phyloP scores from a whole-genome alignment of 2,329 filamentous ascomycete genomes.

The Paecilomyces sp. region DNA sequence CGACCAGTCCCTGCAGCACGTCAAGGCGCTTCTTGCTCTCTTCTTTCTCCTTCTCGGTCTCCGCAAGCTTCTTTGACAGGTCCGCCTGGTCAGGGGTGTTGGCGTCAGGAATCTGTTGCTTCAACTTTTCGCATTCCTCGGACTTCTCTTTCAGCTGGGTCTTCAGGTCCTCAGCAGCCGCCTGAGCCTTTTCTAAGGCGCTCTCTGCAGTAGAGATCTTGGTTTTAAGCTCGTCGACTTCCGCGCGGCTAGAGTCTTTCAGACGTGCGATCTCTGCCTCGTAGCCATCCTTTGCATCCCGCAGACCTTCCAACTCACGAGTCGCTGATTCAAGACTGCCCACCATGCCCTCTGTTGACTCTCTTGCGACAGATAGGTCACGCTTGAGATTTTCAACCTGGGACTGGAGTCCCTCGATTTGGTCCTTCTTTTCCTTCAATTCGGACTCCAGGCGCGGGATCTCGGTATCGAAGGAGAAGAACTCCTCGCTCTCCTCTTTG shows the following conservation, averaged over 20 bases:
- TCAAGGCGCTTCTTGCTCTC: slow-evolving; percentile 45
- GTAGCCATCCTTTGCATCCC: slow-evolving; percentile 45
- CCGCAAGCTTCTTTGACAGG: slow-evolving; percentile 23
- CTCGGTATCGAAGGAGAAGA: slow-evolving; percentile 91
- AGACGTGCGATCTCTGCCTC: slow-evolving; percentile 41
- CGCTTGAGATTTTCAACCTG: slow-evolving; percentile 63
- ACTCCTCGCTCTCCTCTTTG: slow-evolving; percentile 54
- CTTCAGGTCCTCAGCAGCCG: slow-evolving; percentile 26
- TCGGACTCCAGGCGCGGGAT: slow-evolving; percentile 73
- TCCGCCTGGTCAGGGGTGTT: slow-evolving; percentile 15
- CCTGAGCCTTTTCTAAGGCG: slow-evolving; percentile 19
- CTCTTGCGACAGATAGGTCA: slow-evolving; percentile 64
- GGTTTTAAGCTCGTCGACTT: slow-evolving; percentile 34
- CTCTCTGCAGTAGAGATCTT: slow-evolving; percentile 26
- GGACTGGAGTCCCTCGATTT: slow-evolving; percentile 62
- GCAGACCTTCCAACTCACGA: slow-evolving; percentile 52
- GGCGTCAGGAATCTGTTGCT: slow-evolving; percentile 18
- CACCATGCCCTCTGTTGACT: slow-evolving; percentile 61
- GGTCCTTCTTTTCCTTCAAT: slow-evolving; percentile 60
- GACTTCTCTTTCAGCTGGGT: slow-evolving; percentile 34
- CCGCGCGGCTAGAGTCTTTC: slow-evolving; percentile 32
- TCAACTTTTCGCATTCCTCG: slow-evolving; percentile 30
- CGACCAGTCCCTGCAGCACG: slow-evolving; percentile 50
- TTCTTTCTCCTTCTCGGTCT: slow-evolving; percentile 28
- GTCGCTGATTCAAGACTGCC: slow-evolving; percentile 61